Base-by-base conservation (phyloP, 257 asterid species). In the Scutellaria baicalensis region DNA sequence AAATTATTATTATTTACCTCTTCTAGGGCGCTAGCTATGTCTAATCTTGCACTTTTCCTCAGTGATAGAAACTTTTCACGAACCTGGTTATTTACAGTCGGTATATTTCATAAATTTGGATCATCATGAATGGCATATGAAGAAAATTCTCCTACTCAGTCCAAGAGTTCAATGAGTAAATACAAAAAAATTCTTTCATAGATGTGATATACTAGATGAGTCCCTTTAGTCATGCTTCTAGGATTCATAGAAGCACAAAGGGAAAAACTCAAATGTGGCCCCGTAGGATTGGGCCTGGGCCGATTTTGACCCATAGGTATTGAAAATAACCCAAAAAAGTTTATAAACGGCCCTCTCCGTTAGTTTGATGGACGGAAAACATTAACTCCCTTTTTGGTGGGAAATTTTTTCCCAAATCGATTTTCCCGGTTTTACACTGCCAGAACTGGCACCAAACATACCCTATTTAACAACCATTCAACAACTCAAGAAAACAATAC, bases 1-100 rank as follows among this genome's bases (percentile, higher is more conserved):
- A 35, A 70, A 60, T 47, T 49, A 55, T 55, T 66, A 67, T 74
- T 21, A 72, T 67, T 75, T 90, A 91, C 98, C 98, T 90, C 96
- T 80, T 93, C 98, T 35, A 93, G 66, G 73, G 92, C 83, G 70
- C 73, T 74, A 51, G 91, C 92, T 80, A 93, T 82, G 77, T 93
- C 98, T 72, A 86, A 43, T 86, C 93, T 87, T 6, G 98, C 69
- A 78, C 92, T 89, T 89, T 91, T 93, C 81, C 97, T 84, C 79
- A 93, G 54, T 4, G 98, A 84, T 70, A 93, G 73, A 79, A 87
- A 93, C 87, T 89, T 90, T 63, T 93, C 98, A 35, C 99, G 95
- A 64, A 86, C 90, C 99, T 94, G 92, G 72, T 60, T 68, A 36
- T 27, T 2, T 27, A 27, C 33, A 20, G 57, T 52, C 42, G 49